Base-by-base conservation (phyloP, 2,329 filamentous ascomycete species). In the Talaromyces funiculosus region DNA sequence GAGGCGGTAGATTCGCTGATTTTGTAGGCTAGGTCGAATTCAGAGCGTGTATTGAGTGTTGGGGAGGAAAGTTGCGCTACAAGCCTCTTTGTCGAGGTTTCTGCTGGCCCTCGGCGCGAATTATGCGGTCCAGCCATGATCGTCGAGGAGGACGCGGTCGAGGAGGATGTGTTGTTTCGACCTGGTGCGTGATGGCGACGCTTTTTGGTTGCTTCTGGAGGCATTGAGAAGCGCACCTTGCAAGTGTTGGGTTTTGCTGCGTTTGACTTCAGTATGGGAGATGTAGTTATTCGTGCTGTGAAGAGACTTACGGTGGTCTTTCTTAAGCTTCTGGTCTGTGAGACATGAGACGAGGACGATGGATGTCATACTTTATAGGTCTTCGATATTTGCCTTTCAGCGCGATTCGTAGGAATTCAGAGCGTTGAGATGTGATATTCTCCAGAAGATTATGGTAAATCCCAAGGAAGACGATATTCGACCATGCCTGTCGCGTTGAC, bases 151-250 rank as follows among this genome's bases (percentile, higher is more conserved):
- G 31, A 54, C 7, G 20, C 9, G 8, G 33, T 10, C 14, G 51
- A 58, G 16, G 20, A 51, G 7, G 18, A 45, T 4, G 38, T 26
- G 24, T 38, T 35, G 20, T 14, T 20, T 45, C 29, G 42, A 37
- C 7, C 31, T 20, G 10, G 33, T 40, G 31, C 31, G 5, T 40
- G 31, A 10, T 33, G 43, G 31, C 18, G 43, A 38, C 31, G n/a
- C 22, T 24, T 51, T 22, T 47, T 47, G 40, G 20, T 31, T 9
- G n/a, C 16, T 24, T 20, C 33, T 16, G 45, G 45, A 35, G 57
- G 57, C 37, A 59, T 40, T 43, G 35, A 51, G 43, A 59, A 53
- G 35, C 57, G 57, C 57, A 59, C 57, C 43, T 53, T 59, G 33
- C 40, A 7, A 8, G 33, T 20, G 14, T 18, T 31, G 22, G n/a